A percentile compares a stretch with the other conserved stretches of the same genome.
phyloP scores from a whole-genome alignment of 1,284 basidiomycete species.

The Cryptococcus sp. region DNA sequence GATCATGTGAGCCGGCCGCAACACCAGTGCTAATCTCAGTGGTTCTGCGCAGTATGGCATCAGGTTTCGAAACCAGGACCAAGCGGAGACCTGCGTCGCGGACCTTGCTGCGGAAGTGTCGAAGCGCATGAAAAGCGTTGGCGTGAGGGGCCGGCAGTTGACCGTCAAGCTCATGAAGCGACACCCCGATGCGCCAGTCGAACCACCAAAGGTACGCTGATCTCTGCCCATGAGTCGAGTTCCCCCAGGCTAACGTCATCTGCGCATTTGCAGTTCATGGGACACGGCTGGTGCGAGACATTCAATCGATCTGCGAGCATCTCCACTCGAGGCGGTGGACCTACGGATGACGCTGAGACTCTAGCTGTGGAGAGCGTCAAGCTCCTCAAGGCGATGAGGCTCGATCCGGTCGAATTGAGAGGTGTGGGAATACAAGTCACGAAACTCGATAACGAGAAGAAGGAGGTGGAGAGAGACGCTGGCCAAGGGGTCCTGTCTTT shows the following conservation, averaged over 20 bases:
- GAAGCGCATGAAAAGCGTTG: constrained; percentile 66
- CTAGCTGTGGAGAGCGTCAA: constrained; percentile 80
- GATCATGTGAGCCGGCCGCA: constrained; percentile 12
- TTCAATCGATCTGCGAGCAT: constrained; percentile 74
- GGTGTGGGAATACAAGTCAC: constrained; percentile 92
- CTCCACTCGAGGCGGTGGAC: constrained; percentile 60
- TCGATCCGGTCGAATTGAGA: constrained; percentile 83
- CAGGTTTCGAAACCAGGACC: constrained; percentile 77
- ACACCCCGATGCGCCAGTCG: constrained; percentile 79
- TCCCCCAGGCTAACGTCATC: not conserved
- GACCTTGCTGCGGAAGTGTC: constrained; percentile 77
- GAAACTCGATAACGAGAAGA: constrained; percentile 66
- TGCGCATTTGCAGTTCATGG: constrained; percentile 68
- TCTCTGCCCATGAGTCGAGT: not conserved
- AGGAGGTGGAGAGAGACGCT: constrained; percentile 26
- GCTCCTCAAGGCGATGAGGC: constrained; percentile 69
- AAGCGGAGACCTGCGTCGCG: constrained; percentile 75
- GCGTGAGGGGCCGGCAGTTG: constrained; percentile 69
- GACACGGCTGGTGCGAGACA: constrained; percentile 83
- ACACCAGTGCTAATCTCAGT: not conserved
- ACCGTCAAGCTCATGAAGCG: constrained; percentile 89
- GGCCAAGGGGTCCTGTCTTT: constrained; percentile 42
- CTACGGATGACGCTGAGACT: constrained; percentile 70
- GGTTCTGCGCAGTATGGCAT: constrained; percentile 76
- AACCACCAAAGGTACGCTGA: constrained; percentile 78